Evolutionary conservation across 75 land plant genomes (phyloP).

Genomic region (Cupressus sempervirens): DNA sequence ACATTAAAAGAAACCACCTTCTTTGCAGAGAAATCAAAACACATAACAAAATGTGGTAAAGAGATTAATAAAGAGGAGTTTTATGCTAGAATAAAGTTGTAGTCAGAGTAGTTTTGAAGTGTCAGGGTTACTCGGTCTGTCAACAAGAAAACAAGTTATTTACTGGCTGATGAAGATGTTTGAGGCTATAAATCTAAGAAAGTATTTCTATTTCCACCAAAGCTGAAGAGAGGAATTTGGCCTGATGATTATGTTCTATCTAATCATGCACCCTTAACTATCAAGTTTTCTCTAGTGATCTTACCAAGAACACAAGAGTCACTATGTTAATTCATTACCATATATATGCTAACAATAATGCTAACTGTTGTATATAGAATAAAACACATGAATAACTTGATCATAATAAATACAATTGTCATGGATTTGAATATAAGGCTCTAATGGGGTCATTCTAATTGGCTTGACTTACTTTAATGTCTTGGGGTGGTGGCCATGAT

Average conservation of each 20-base stretch:
- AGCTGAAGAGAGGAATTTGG: constrained; percentile 85
- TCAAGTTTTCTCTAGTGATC: constrained; percentile 38
- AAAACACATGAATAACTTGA: not conserved
- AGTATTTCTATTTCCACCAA: constrained; percentile 75
- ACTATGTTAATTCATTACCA: not conserved
- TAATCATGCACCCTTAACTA: constrained; percentile 86
- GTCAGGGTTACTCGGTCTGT: no score
- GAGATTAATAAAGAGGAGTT: no score
- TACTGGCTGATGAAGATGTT: no score
- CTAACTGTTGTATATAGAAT: not conserved
- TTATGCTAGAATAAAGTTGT: no score
- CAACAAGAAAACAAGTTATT: no score
- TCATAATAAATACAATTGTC: not conserved
- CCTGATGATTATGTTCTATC: constrained; percentile 81
- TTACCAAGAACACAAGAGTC: not conserved
- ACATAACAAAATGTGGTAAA: no score
- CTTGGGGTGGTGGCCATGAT: no score
- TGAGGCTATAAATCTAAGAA: no score
- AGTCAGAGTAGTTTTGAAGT: no score
- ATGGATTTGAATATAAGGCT: not conserved
- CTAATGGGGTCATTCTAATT: not conserved
- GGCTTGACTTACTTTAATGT: not conserved
- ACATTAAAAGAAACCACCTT: no score
- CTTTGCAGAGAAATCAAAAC: no score
- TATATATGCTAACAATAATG: not conserved